Percentiles rank a stretch among this genome's conserved stretches.
phyloP scores from a whole-genome alignment of 2,329 filamentous ascomycete species.

The Alternaria novae-zelandiae region DNA sequence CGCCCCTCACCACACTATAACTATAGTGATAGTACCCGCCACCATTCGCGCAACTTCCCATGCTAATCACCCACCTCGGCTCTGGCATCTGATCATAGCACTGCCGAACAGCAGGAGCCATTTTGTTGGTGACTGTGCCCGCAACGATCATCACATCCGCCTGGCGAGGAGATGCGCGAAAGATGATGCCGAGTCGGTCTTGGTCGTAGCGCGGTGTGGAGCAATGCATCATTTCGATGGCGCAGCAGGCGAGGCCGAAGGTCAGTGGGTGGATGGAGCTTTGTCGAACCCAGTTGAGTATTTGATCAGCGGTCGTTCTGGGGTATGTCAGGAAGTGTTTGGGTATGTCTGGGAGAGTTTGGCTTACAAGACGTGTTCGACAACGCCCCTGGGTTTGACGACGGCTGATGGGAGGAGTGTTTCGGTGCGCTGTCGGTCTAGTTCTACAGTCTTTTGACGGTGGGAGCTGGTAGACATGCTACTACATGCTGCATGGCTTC shows the following conservation, averaged over 20 bases:
- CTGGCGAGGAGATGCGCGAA: conserved; percentile 85
- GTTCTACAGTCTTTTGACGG: not conserved
- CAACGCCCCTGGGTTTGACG: conserved; percentile 6
- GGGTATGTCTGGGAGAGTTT: not conserved
- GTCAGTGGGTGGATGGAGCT: conserved; percentile 89
- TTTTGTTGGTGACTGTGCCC: conserved; percentile 92
- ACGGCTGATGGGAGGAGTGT: not conserved
- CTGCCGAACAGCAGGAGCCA: conserved; percentile 87
- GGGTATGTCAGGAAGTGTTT: not conserved
- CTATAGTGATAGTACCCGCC: conserved; percentile 88
- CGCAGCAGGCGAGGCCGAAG: conserved; percentile 88
- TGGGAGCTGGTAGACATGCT: not conserved
- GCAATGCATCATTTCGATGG: conserved; percentile 92
- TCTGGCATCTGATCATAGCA: conserved; percentile 97
- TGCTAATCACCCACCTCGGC: conserved; percentile 83
- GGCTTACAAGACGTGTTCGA: conserved; percentile 19
- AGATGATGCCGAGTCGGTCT: conserved; percentile 88
- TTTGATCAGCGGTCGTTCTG: conserved; percentile 79
- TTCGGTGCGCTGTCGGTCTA: not conserved
- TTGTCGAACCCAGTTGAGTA: conserved; percentile 86
- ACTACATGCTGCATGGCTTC: accelerated
- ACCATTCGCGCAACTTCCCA: conserved; percentile 85
- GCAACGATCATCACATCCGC: conserved; percentile 95
- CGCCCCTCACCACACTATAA: conserved; percentile 78
- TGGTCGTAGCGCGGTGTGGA: conserved; percentile 90